These are phyloP conservation scores for Rhizomucor miehei DNA, from an alignment of 371 early-diverging fungal genomes.

Conservation along the genomic window DNA sequence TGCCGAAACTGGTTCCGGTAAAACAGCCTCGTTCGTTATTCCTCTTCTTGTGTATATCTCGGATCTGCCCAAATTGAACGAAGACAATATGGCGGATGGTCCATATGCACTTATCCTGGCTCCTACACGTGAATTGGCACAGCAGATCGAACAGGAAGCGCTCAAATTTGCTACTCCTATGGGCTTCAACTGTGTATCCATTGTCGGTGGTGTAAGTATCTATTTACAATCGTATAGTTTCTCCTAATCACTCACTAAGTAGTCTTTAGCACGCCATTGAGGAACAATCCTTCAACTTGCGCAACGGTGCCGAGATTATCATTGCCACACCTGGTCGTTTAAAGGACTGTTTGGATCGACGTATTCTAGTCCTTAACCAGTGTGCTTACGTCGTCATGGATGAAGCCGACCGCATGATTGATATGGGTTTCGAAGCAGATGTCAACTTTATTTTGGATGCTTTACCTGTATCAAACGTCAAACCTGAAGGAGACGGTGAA, in stretches of 20 bases:
- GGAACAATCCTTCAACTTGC: conserved; percentile 80
- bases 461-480: conserved; percentile 85
- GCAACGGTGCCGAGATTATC: conserved; percentile 90
- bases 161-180: conserved; percentile 81
- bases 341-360: conserved; percentile 82
- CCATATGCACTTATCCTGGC: conserved; percentile 94
- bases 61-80: conserved; percentile 70
- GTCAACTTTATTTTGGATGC: conserved; percentile 94
- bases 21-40: conserved; percentile 96
- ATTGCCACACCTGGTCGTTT: conserved; percentile 98
- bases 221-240: background rate
- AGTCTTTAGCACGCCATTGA: conserved; percentile 68
- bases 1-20: conserved; percentile 97
- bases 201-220: conserved; percentile 85
- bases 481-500: conserved; percentile 80
- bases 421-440: conserved; percentile 96
- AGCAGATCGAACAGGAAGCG: conserved; percentile 90
- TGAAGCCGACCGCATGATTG: conserved; percentile 98
- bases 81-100: conserved; percentile 77
- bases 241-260: background rate
- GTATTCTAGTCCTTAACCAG: conserved; percentile 81
- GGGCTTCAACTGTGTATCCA: conserved; percentile 82
- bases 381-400: conserved; percentile 95
- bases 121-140: conserved; percentile 96
- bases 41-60: conserved; percentile 92